Evolutionary conservation across 176 grass and related monocot species (phyloP), one percentile per base, ranked within the genome.

Genomic region (Cenchrus fungigraminus): DNA sequence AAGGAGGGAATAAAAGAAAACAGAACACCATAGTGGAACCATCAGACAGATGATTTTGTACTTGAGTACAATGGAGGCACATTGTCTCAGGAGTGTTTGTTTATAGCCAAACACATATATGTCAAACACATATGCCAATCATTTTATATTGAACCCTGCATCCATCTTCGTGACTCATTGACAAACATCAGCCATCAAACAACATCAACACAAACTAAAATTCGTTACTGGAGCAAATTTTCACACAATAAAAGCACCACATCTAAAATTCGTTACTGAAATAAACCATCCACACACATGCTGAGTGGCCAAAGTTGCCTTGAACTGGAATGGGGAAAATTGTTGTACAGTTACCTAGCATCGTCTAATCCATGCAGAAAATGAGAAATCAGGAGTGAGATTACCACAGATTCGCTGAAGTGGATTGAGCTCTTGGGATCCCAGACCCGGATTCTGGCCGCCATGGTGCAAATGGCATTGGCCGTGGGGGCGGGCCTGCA

Each of bases 21-120:
- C 4, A 40, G 52, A 64, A 56, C 28, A 90, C 44, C 28, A 6
- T n/a, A 78, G 57, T 86, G 73, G 78, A 82, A 70, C 79, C 69
- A 73, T 75, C 62, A n/a, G 68, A 42, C 52, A 60, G 82, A 80
- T 83, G 60, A 22, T 73, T 71, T 82, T 77, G 59, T 76, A 58
- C 73, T 86, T 86, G 44, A 46, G 46, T 19, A 60, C 67, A 82
- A 43, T 56, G 25, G 14, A 74, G 59, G 68, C 60, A 83, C 68
- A 82, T 47, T 68, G 15, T 74, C 74, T 87, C 51, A 74, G 19
- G 29, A 68, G 50, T 50, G 74, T 79, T 86, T 83, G 68, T 86
- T 83, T 79, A 79, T 86, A 75, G 25, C 56, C 83, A 32, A 32
- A 32, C 31, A 32, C 31, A 32, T 32, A 32, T 32, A 32, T 32